Base-by-base conservation (phyloP, 345 rosid genomes). In the Nephelium lappaceum region DNA sequence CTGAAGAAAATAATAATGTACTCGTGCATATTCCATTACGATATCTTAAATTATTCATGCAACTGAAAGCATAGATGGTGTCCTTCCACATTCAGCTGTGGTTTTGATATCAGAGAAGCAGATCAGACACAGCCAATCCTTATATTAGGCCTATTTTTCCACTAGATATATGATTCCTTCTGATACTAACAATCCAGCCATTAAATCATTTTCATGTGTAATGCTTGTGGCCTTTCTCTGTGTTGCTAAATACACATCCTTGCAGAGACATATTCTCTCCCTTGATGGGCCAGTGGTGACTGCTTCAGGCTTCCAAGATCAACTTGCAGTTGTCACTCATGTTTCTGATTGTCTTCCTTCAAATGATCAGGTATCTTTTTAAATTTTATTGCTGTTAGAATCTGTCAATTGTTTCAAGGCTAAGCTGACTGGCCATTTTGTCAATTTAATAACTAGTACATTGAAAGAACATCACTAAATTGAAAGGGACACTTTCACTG, bases 271-370 rank as follows among this genome's bases (percentile, higher is more conserved):
- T 77, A 80, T 94, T 80, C 77, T 96, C 57, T 94, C 97, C 71
- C 91, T 96, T 83, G 90, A 90, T 61, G 99, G 99, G 27, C 97
- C 94, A 2, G 92, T 88, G 41, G 97, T 93, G 82, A 88, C 97
- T 64, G 92, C 98, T 74, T 87, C 94, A 73, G 99, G 95, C 83
- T 91, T 88, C 84, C 87, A 80, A 79, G 88, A 96, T 86, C 89
- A 86, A 79, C 94, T 94, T 81, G 97, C 93, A 16, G 88, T 96
- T 72, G 97, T 93, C 60, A 88, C 83, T 81, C 97, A 93, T 90
- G 91, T 84, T 80, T 87, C 97, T 72, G 93, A 91, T 78, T 87
- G 94, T 78, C 95, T 93, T 82, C 88, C 96, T 43, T 89, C 97
- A 70, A 86, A 85, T 85, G 97, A 93, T 84, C 99, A 94, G 95